Evolutionary conservation across 2,329 filamentous ascomycete species (phyloP), one percentile per base, ranked within the genome.

Genomic region (Davidsoniella virescens): DNA sequence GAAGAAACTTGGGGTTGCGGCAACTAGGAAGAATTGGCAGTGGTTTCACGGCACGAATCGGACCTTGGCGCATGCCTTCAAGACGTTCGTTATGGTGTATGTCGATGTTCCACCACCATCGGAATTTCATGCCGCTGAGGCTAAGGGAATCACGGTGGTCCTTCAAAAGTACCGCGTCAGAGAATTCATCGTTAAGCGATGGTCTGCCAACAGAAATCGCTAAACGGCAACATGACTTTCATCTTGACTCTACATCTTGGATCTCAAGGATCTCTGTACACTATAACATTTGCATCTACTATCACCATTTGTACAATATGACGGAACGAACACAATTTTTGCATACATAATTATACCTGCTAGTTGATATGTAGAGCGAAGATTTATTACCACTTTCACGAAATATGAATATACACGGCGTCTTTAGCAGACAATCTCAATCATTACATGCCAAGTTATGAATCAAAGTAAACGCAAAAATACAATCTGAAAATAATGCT

Each of bases 1-100:
- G 87, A 71, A 73, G 55, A 65, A 70, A 1, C 64, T 72, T 44
- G 72, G 73, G 3, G 73, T 75, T 41, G 61, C 67, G 46, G 59
- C 69, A 46, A 67, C 70, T 38, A 62, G 62, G 42, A 71, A 68
- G 58, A 72, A 75, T 12, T 93, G 86, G 86, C 77, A 81, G 59
- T 88, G 84, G 84, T 69, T 96, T 47, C 90, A 95, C 65, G 83
- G 85, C 43, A 75, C 94, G 42, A 93, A 94, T 56, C 78, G 92
- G 7, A 88, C 96, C 14, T 78, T 96, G 58, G 81, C 82, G 1
- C 86, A 94, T 58, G 92, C 94, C 4, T 78, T 82, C 61, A 98
- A 98, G 71, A 94, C 80, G 45, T 64, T 98, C 56, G 80, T 96
- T 37, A 63, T 98, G 29, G 82, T 84, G 39, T 98, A 95, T 60